These are phyloP conservation scores for Penicillium sp. DNA, from an alignment of 2,329 filamentous ascomycete genomes.

Conservation along the genomic window DNA sequence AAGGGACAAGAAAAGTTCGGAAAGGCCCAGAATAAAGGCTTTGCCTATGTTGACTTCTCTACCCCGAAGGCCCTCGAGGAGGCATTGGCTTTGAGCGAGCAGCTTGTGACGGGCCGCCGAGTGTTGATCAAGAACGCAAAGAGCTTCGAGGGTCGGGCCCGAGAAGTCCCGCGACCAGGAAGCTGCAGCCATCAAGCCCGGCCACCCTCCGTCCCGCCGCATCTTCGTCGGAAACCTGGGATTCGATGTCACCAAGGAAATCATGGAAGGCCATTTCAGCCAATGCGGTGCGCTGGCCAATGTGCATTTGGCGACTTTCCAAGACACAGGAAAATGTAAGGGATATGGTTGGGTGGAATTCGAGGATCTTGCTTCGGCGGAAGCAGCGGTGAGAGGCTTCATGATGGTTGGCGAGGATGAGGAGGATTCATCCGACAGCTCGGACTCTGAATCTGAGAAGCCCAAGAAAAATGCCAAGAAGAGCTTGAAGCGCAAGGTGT, in stretches of 20 bases:
- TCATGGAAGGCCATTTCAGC: slow-evolving; percentile 75
- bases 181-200: slow-evolving; percentile 32
- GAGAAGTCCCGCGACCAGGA: slow-evolving; percentile 57
- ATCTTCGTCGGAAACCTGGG: slow-evolving; percentile 90
- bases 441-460: slow-evolving; percentile 30
- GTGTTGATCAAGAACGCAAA: slow-evolving; percentile 92
- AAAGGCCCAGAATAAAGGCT: slow-evolving; percentile 78
- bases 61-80: slow-evolving; percentile 66
- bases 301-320: slow-evolving; percentile 89
- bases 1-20: slow-evolving; percentile 53
- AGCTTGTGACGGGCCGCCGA: slow-evolving; percentile 70
- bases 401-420: slow-evolving; percentile 60
- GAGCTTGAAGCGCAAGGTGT: slow-evolving; percentile 60
- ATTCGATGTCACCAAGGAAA: slow-evolving; percentile 78
- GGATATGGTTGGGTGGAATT: slow-evolving; percentile 96
- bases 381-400: slow-evolving; percentile 77
- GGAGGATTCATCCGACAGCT: slow-evolving; percentile 40
- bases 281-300: slow-evolving; percentile 81
- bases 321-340: slow-evolving; percentile 97
- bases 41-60: slow-evolving; percentile 92
- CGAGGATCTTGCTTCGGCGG: slow-evolving; percentile 71
- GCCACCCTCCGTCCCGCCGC: slow-evolving; percentile 70
- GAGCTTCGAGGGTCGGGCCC: slow-evolving; percentile 87
- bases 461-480: slow-evolving; percentile 38
- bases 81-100: slow-evolving; percentile 86